These are phyloP conservation scores for Trichomonascaceae sp. DNA, from an alignment of 1,139 yeast species.

Conservation along the genomic window DNA sequence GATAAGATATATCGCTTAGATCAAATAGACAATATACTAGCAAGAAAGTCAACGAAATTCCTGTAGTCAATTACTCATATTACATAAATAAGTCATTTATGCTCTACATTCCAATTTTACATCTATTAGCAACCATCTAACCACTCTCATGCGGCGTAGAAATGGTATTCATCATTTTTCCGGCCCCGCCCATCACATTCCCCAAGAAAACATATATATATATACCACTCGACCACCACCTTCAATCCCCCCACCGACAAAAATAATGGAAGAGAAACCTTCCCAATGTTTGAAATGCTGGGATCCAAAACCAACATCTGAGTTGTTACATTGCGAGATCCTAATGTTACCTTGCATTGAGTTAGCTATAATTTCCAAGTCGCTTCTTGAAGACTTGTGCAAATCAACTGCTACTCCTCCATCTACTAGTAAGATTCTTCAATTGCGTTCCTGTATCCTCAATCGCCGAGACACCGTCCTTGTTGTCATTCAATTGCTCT, in stretches of 20 bases:
- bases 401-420: not conserved
- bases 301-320: not conserved
- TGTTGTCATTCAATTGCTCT: conserved; percentile 1
- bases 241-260: not conserved
- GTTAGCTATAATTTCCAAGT: not conserved
- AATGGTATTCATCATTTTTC: not conserved
- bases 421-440: not conserved
- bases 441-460: not conserved
- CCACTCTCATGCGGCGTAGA: not conserved
- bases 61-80: too few species aligned
- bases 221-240: not conserved
- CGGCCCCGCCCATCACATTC: not conserved
- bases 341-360: not conserved
- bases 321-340: not conserved
- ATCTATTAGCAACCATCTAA: not conserved
- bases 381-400: not conserved
- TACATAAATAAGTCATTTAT: not conserved
- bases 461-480: not conserved
- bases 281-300: not conserved
- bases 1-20: not conserved
- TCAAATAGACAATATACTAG: not conserved
- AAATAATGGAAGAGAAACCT: not conserved
- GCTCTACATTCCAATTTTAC: not conserved
- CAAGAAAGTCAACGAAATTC: not conserved
- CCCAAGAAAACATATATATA: not conserved